A percentile compares a stretch with the other conserved stretches of the same genome.
phyloP scores from a whole-genome alignment of 257 asterid genomes.

The Henckelia pumila region DNA sequence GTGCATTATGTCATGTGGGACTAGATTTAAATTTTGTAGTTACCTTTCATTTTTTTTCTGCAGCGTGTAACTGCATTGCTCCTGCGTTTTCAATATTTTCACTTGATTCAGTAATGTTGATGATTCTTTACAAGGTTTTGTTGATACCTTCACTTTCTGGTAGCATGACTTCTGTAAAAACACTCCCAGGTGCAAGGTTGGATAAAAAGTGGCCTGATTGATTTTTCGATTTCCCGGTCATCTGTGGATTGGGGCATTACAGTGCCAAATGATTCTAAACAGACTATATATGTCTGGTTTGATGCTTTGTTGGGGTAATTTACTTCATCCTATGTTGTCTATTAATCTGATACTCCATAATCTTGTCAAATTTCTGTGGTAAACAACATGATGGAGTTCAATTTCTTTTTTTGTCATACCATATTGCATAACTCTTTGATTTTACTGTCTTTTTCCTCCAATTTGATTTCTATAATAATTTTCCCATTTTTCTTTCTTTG shows the following conservation, averaged over 20 bases:
- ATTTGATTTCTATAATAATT: neutral
- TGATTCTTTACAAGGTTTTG: neutral
- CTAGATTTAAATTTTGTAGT: neutral
- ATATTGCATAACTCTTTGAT: too few relatives aligned
- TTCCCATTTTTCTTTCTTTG: neutral
- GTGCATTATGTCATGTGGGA: neutral
- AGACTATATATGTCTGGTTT: slow-evolving; percentile 97
- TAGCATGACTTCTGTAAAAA: slow-evolving; percentile 10
- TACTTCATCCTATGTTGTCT: slow-evolving; percentile 20
- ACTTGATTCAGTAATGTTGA: neutral
- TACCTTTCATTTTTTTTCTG: neutral
- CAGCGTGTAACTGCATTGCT: neutral
- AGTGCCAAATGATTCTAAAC: slow-evolving; percentile 78
- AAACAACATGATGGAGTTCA: slow-evolving; percentile 6
- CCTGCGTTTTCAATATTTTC: neutral
- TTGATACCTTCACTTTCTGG: slow-evolving; percentile 23
- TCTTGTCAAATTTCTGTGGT: slow-evolving; percentile 3
- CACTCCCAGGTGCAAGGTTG: slow-evolving; percentile 83
- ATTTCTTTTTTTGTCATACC: neutral
- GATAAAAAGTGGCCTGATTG: slow-evolving; percentile 87
- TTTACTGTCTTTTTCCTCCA: slow-evolving; percentile 3
- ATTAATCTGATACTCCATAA: slow-evolving; percentile 14
- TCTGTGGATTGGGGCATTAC: slow-evolving; percentile 89
- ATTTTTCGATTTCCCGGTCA: slow-evolving; percentile 92
- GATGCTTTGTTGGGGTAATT: slow-evolving; percentile 97